phyloP scores from a whole-genome alignment of 176 grass and related monocot genomes.

The Bonia amplexicaulis region DNA sequence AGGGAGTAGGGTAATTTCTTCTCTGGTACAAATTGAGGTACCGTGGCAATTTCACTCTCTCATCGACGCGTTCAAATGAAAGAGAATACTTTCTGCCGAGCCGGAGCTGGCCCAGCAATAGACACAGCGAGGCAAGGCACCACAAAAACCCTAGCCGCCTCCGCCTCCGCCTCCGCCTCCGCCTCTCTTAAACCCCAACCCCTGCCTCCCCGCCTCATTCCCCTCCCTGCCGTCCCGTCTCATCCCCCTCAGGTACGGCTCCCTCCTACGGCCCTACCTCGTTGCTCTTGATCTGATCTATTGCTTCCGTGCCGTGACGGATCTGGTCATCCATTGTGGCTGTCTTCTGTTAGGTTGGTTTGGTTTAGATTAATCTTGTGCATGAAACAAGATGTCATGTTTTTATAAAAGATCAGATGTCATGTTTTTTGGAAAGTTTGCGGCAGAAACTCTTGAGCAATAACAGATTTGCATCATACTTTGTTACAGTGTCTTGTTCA shows the following conservation, averaged over 20 bases:
- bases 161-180: conserved; percentile 6
- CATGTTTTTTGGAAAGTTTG: background rate
- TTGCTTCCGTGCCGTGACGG: background rate
- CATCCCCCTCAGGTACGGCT: conserved; percentile 2
- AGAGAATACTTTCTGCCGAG: conserved; percentile 33
- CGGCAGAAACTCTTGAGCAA: background rate
- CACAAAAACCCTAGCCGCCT: conserved; percentile 53
- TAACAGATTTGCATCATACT: background rate
- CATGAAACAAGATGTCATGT: no score
- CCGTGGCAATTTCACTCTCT: background rate
- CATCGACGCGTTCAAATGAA: background rate
- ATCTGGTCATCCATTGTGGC: background rate
- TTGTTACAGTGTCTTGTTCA: background rate
- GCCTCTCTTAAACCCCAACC: conserved; percentile 35
- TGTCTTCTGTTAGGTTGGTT: background rate
- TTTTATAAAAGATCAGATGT: background rate
- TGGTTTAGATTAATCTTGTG: background rate
- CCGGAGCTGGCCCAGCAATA: background rate
- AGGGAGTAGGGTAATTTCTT: background rate
- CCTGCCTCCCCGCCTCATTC: background rate
- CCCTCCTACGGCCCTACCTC: background rate
- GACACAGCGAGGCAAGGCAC: background rate
- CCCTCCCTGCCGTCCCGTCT: background rate
- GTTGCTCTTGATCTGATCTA: background rate
- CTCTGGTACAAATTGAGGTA: background rate